Evolutionary conservation across 163 green algal genomes (phyloP).

Genomic region (Scenedesmus sp.): DNA sequence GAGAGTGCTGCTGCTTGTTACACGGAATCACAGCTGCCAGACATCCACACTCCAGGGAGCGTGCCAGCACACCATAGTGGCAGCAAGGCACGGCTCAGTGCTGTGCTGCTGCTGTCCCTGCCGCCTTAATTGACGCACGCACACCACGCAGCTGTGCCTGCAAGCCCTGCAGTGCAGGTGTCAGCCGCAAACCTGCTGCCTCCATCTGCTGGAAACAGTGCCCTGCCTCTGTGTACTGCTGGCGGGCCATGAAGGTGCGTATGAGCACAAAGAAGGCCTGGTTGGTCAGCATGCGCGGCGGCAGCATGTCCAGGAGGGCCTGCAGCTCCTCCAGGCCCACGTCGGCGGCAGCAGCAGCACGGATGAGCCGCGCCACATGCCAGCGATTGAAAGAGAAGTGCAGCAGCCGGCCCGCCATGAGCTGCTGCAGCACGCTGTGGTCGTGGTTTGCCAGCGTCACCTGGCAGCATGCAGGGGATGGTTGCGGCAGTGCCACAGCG

Average conservation of each 20-base stretch:
- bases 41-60: too few species aligned
- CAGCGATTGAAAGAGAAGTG: constrained; percentile 38
- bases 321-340: constrained; percentile 49
- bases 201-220: constrained; percentile 54
- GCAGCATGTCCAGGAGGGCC: constrained; percentile 28
- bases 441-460: constrained; percentile 48
- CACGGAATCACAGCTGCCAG: neutral
- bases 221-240: constrained; percentile 36
- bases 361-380: constrained; percentile 17
- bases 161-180: constrained; percentile 22
- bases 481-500: neutral
- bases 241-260: constrained; percentile 18
- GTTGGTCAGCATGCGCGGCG: neutral
- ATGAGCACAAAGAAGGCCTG: constrained; percentile 46
- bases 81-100: neutral
- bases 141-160: neutral
- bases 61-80: neutral
- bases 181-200: constrained; percentile 31
- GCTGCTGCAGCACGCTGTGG: constrained; percentile 27
- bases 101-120: neutral
- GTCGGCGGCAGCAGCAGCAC: constrained; percentile 30
- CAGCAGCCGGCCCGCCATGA: constrained; percentile 22
- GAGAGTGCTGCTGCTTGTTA: too few species aligned
- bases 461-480: constrained; percentile 1
- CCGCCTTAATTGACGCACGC: neutral